phyloP scores from a whole-genome alignment of 2,329 filamentous ascomycete genomes.

The Penicillium polonicum region DNA sequence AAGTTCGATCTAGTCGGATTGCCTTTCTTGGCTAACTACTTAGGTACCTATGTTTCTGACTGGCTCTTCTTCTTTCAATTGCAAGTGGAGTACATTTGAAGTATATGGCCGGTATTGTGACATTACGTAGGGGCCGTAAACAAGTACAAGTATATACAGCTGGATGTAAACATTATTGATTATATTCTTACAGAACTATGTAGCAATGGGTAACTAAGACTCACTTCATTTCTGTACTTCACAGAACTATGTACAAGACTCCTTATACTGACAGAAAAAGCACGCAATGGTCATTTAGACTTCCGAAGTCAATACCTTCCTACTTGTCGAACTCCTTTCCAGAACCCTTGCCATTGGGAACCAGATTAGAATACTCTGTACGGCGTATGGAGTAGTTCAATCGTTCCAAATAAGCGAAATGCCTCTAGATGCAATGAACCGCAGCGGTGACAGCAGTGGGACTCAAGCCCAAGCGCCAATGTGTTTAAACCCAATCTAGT shows the following conservation, averaged over 20 bases:
- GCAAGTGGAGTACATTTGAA: not conserved
- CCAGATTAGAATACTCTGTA: not conserved
- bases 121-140: not conserved
- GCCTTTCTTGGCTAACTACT: not conserved
- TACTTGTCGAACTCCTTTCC: not conserved
- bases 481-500: not conserved
- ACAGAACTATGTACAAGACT: not conserved
- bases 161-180: not conserved
- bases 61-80: not conserved
- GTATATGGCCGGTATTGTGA: not conserved
- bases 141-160: not conserved
- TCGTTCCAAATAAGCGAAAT: not conserved
- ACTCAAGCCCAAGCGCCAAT: not conserved
- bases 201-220: not conserved
- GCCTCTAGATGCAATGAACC: conserved; percentile 1
- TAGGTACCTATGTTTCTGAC: not conserved
- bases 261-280: not conserved
- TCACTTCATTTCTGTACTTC: not conserved
- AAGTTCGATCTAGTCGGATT: not conserved
- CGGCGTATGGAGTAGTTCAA: not conserved
- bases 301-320: not conserved
- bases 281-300: not conserved
- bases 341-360: not conserved
- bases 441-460: not conserved
- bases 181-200: not conserved